These are phyloP conservation scores for Euryodendron excelsum DNA, from an alignment of 148 eudicot genomes.

Conservation along the genomic window DNA sequence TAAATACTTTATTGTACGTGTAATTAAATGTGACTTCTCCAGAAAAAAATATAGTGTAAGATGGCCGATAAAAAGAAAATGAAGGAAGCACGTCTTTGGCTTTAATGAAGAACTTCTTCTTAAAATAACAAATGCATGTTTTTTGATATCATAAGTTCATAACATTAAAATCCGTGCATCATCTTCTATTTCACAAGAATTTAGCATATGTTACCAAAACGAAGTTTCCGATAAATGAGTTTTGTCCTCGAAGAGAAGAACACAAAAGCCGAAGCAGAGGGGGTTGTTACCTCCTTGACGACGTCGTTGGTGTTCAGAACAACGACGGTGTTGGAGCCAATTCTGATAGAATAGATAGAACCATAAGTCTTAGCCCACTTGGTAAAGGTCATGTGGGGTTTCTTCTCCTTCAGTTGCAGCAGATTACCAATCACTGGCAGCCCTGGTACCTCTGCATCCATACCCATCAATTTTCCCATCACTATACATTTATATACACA, in stretches of 20 bases:
- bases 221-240: too few relatives aligned
- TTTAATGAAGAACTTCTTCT: too few relatives aligned
- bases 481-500: background rate
- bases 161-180: too few relatives aligned
- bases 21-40: too few relatives aligned
- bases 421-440: constrained; percentile 70
- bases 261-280: background rate
- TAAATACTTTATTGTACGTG: too few relatives aligned
- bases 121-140: too few relatives aligned
- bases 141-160: too few relatives aligned
- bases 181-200: too few relatives aligned
- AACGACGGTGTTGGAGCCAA: constrained; percentile 52
- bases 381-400: constrained; percentile 69
- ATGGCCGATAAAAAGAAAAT: too few relatives aligned
- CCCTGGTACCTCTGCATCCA: constrained; percentile 60
- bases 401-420: constrained; percentile 75
- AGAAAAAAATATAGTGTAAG: too few relatives aligned
- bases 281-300: constrained; percentile 56
- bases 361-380: constrained; percentile 77
- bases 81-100: too few relatives aligned
- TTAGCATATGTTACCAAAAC: too few relatives aligned
- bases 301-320: constrained; percentile 60
- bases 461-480: background rate
- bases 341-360: constrained; percentile 70
- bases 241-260: background rate